These are phyloP conservation scores for Hypholoma sublateritium DNA, from an alignment of 768 basidiomycete species.

Conservation along the genomic window DNA sequence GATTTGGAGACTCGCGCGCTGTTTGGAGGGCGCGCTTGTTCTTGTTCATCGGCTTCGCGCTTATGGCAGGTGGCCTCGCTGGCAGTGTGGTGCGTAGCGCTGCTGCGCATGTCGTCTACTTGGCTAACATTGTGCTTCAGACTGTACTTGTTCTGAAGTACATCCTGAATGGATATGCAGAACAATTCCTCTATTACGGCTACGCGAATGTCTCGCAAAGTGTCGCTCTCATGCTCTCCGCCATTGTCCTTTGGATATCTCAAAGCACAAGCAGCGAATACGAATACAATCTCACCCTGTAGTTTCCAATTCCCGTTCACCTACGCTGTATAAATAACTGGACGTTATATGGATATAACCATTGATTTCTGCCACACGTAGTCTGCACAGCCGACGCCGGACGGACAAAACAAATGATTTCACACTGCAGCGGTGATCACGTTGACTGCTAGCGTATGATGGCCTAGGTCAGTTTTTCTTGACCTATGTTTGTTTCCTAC, in stretches of 20 bases:
- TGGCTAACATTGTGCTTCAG: slow-evolving; percentile 37
- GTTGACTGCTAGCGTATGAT: too few species aligned
- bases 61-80: slow-evolving; percentile 98
- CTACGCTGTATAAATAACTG: not conserved
- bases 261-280: slow-evolving; percentile 86
- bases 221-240: slow-evolving; percentile 79
- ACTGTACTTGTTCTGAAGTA: slow-evolving; percentile 91
- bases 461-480: too few species aligned
- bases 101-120: not conserved
- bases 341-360: not conserved
- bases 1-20: slow-evolving; percentile 77
- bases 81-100: slow-evolving; percentile 82
- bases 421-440: too few species aligned
- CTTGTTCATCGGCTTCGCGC: slow-evolving; percentile 91
- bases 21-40: slow-evolving; percentile 92
- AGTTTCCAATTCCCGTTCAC: slow-evolving; percentile 1
- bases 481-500: too few species aligned
- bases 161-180: slow-evolving; percentile 65
- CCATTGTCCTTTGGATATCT: slow-evolving; percentile 89
- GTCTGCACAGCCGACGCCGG: not conserved
- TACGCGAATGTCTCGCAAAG: slow-evolving; percentile 97
- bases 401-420: too few species aligned
- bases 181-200: slow-evolving; percentile 87
- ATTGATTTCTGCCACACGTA: not conserved
- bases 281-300: slow-evolving; percentile 87